Conservation (phyloP, 345 rosid genomes). For the Brassica cretica region DNA sequence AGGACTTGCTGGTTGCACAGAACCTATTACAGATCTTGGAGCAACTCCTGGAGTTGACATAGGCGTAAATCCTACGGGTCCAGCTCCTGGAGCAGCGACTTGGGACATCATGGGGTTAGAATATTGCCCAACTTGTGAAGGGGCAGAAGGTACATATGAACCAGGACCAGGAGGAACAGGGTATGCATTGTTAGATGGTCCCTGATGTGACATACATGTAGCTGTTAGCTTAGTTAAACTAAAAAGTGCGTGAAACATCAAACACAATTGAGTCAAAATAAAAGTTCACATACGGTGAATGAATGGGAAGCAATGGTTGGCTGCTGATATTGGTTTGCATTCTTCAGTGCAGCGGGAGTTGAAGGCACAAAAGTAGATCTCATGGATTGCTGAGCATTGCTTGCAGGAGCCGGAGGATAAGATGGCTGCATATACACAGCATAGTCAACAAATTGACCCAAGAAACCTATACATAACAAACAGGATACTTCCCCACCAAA, state of each 20-base stretch:
- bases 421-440: conserved; percentile 47
- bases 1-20: conserved; percentile 75
- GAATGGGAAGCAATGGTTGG: conserved; percentile 74
- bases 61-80: conserved; percentile 71
- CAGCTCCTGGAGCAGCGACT: conserved; percentile 51
- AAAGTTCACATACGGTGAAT: conserved; percentile 61
- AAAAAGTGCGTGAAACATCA: neutral
- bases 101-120: conserved; percentile 58
- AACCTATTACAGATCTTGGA: conserved; percentile 66
- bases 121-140: conserved; percentile 55
- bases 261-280: conserved; percentile 5
- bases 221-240: conserved; percentile 25
- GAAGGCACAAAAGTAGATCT: conserved; percentile 88
- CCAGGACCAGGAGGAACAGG: conserved; percentile 59
- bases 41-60: conserved; percentile 52
- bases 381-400: conserved; percentile 53
- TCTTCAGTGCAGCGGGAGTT: conserved; percentile 68
- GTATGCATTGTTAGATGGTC: conserved; percentile 51
- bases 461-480: conserved; percentile 14
- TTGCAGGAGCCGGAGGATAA: conserved; percentile 52
- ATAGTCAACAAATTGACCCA: conserved; percentile 17
- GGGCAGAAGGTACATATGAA: conserved; percentile 48
- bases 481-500: conserved; percentile 5
- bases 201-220: conserved; percentile 45
- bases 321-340: conserved; percentile 86